These are phyloP conservation scores for Volvariella volvacea DNA, from an alignment of 1,284 basidiomycete species.

Conservation along the genomic window DNA sequence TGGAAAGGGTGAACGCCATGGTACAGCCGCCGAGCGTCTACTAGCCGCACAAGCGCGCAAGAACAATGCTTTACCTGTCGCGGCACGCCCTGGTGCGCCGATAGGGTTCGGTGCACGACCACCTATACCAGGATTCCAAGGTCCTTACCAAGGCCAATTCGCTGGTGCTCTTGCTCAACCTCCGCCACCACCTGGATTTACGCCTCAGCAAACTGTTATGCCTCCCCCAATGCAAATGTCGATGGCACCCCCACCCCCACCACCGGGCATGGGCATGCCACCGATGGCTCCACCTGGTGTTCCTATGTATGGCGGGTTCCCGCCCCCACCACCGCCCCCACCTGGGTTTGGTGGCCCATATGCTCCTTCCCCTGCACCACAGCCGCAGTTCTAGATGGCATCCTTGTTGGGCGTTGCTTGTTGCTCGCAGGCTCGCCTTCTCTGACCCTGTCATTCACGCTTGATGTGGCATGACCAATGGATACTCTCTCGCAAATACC, in stretches of 20 bases:
- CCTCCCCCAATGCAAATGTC: slow-evolving; percentile 40
- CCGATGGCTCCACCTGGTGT: slow-evolving; percentile 37
- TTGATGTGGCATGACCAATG: no score
- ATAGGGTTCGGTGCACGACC: slow-evolving; percentile 60
- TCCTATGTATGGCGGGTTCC: slow-evolving; percentile 44
- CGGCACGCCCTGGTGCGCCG: slow-evolving; percentile 62
- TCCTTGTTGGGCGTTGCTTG: background rate
- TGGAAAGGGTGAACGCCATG: slow-evolving; percentile 95
- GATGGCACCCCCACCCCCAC: slow-evolving; percentile 31
- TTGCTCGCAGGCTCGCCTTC: no score
- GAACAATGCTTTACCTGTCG: slow-evolving; percentile 81
- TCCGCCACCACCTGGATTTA: slow-evolving; percentile 64
- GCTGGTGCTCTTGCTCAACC: slow-evolving; percentile 74
- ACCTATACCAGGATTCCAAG: slow-evolving; percentile 58
- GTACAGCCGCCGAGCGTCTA: slow-evolving; percentile 90
- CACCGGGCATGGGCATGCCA: slow-evolving; percentile 25
- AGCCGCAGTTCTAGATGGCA: slow-evolving; percentile 18
- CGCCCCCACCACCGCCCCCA: slow-evolving; percentile 50
- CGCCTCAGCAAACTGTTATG: slow-evolving; percentile 59
- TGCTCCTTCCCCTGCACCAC: slow-evolving; percentile 16
- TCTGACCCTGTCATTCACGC: no score
- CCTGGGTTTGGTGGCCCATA: slow-evolving; percentile 42
- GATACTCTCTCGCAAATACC: no score
- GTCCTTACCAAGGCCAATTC: slow-evolving; percentile 82
- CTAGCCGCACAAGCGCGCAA: slow-evolving; percentile 94